A percentile compares a stretch with the other conserved stretches of the same genome.
phyloP scores from a whole-genome alignment of 169 alveolate genomes.

The Amoebophrya sp. region DNA sequence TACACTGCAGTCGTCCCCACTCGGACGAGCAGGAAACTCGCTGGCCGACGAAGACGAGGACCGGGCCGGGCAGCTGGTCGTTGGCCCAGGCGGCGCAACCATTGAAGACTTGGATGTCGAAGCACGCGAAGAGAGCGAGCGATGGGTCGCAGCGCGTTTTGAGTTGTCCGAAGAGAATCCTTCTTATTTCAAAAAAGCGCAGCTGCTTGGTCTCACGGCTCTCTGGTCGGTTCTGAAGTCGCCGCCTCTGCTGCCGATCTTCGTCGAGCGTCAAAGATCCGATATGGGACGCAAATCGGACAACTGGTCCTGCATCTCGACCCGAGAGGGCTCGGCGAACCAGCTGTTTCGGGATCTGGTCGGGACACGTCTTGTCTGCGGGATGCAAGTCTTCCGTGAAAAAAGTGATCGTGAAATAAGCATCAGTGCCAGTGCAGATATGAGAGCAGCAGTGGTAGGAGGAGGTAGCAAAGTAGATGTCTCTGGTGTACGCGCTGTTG shows the following conservation, averaged over 20 bases:
- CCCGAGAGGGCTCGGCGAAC: no score
- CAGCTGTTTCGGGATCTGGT: conserved; percentile 14
- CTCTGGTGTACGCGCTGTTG: no score
- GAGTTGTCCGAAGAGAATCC: neutral
- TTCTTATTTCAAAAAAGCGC: neutral
- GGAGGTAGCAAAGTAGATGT: no score
- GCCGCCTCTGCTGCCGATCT: conserved; percentile 14
- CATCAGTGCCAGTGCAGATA: no score
- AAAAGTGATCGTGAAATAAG: no score
- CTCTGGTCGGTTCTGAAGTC: neutral
- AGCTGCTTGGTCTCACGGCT: neutral
- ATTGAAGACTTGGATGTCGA: no score
- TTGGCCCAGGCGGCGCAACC: no score
- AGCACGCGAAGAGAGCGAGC: neutral
- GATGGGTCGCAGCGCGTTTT: neutral
- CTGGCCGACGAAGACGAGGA: no score
- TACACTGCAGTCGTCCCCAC: no score
- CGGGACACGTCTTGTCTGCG: neutral
- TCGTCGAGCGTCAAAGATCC: neutral
- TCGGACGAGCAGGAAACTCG: no score
- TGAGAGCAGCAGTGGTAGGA: no score
- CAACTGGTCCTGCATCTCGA: neutral
- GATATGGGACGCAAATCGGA: neutral
- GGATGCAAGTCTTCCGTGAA: neutral
- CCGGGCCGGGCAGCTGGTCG: no score